Evolutionary conservation across 2,329 filamentous ascomycete genomes (phyloP), one percentile per base, ranked within the genome.

Genomic region (Paraphaeosphaeria minitans): DNA sequence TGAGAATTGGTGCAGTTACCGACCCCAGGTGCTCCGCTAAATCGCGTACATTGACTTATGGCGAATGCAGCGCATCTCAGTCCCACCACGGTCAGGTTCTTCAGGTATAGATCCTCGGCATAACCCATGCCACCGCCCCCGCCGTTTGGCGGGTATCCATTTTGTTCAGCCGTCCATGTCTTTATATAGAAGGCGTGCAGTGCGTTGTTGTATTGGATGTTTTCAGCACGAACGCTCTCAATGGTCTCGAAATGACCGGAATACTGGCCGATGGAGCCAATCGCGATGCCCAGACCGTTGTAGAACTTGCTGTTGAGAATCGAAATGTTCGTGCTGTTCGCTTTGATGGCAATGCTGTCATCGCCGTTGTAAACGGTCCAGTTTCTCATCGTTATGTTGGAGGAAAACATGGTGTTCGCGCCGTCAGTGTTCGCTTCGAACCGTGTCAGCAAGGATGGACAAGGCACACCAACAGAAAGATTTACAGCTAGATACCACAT

Each of bases 261-360:
- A 59, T 84, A 85, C 70, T 87, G 85, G 0, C 83, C 85, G 43
- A 87, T 83, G 29, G 80, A 84, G 2, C 85, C 85, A 16, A 88
- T 78, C 1, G 85, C 83, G n/a, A 87, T 73, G 2, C 84, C 83
- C 14, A 66, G 63, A 2, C 53, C 55, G 21, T 50, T 29, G 58
- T 79, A 77, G 67, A 85, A 85, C 4, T 73, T 76, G 50, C 74
- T 79, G 67, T 86, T 78, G 24, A 78, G 76, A 56, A 87, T 76
- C 33, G 70, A 67, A 49, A 87, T 83, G 61, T 86, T 83, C 19
- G 81, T 85, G 45, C 79, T 82, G 66, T 87, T 87, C 31, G 78
- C 81, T 68, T 87, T 87, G 46, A 81, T 66, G 0, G 82, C 80
- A 53, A 87, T 83, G 60, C 78, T 78, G 33, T 67, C 65, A 42